A percentile compares a stretch with the other conserved stretches of the same genome.
Conservation (phyloP, 257 asterid genomes). For the Schizonepeta tenuifolia region DNA sequence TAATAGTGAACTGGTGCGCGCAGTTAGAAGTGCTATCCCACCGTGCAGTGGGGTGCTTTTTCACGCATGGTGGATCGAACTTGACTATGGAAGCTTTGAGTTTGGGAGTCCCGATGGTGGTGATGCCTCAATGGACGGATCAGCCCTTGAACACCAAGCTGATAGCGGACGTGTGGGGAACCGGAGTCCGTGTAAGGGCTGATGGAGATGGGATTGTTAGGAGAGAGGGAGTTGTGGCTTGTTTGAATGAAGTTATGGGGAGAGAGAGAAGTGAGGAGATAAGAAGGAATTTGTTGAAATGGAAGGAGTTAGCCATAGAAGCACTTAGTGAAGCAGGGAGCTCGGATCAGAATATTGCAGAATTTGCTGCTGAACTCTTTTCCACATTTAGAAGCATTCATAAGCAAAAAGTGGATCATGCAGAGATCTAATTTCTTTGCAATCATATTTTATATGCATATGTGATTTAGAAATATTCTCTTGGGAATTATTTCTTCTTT, state of each 20-base stretch:
- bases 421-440: not conserved
- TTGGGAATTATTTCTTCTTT: not conserved
- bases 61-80: conserved; percentile 63
- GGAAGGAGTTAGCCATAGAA: conserved; percentile 45
- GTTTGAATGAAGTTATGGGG: conserved; percentile 37
- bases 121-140: conserved; percentile 50
- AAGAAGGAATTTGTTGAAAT: conserved; percentile 35
- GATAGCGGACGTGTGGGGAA: conserved; percentile 45
- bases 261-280: conserved; percentile 40
- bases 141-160: conserved; percentile 50
- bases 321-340: conserved; percentile 49
- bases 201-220: conserved; percentile 41
- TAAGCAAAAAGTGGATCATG: not conserved
- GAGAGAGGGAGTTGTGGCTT: conserved; percentile 33
- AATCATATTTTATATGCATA: not conserved
- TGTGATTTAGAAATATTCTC: not conserved
- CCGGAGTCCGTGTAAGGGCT: conserved; percentile 38
- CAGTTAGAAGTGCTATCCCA: conserved; percentile 40
- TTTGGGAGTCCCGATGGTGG: conserved; percentile 49
- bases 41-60: conserved; percentile 48
- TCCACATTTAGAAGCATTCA: not conserved
- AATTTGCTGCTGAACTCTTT: not conserved
- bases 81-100: conserved; percentile 56
- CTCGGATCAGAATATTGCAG: conserved; percentile 44
- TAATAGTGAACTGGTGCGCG: conserved; percentile 32